Base-by-base conservation (phyloP, 257 asterid genomes). In the Fraxinus pennsylvanica region DNA sequence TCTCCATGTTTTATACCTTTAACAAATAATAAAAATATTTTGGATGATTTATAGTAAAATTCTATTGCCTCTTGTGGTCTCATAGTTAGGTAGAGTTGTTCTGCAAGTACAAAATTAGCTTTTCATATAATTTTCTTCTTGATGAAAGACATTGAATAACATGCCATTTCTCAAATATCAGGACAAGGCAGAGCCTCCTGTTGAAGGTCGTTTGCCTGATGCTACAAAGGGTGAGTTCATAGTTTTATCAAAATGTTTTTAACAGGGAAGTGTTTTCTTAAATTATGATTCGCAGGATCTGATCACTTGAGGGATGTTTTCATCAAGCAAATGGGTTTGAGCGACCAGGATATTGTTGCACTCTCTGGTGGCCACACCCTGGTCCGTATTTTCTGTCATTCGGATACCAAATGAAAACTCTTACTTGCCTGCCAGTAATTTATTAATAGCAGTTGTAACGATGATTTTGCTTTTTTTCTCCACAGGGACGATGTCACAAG, bases 361-460 rank as follows among this genome's bases (percentile, higher is more conserved):
- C 90, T 94, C 38, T 92, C 97, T 77, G 98, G 98, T 78, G 98
- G 84, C 80, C 98, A 94, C 79, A 94, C 98, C 25, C 82, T 94
- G 98, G 97, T 94, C 10, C 15, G 91, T 86, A 63, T 66, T 8
- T 33, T 3, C n/a, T 41, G 6, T 71, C 5, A 9, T 7, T 35
- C 15, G 6, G 17, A 63, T 22, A 12, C 19, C 15, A 63, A 63
- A 22, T 63, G 69, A 4, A 9, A 63, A 25, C 38, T 63, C 21
- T 10, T 41, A 41, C 22, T 50, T 13, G 61, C 6, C 43, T 17
- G 32, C 12, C 17, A 3, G 36, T 14, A 19, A 22, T 65, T 54
- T 29, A 22, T 38, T 70, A 59, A 52, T 57, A 6, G 9, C 21
- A 13, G 0, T 38, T 13, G 21, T 45, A 15, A 39, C 14, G 9